Conservation (phyloP, 1,284 basidiomycete genomes). For the Trametes versicolor region DNA sequence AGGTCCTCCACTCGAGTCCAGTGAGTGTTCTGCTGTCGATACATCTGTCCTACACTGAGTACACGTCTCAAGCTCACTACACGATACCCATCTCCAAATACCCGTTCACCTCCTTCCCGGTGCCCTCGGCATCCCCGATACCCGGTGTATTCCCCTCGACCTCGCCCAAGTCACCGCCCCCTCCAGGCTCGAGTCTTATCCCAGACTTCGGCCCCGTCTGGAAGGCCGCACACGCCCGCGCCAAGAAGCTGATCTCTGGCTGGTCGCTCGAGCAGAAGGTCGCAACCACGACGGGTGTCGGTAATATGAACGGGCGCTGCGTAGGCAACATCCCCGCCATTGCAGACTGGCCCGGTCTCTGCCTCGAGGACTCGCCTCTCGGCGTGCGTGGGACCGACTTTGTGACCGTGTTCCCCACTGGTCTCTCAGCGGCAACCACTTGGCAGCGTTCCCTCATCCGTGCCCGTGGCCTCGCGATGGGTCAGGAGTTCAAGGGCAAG, state of each 20-base stretch:
- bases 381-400: slow-evolving; percentile 58
- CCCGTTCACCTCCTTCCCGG: slow-evolving; percentile 45
- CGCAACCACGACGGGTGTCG: slow-evolving; percentile 51
- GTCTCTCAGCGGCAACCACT: slow-evolving; percentile 65
- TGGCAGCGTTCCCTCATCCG: slow-evolving; percentile 76
- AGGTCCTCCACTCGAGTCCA: slow-evolving; percentile 25
- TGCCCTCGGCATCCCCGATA: slow-evolving; percentile 43
- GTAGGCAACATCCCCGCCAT: slow-evolving; percentile 54
- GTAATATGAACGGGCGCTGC: slow-evolving; percentile 56
- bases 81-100: slow-evolving; percentile 33
- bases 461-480: slow-evolving; percentile 78
- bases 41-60: neutral
- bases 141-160: slow-evolving; percentile 42
- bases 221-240: slow-evolving; percentile 50
- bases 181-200: slow-evolving; percentile 43
- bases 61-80: slow-evolving; percentile 25
- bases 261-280: slow-evolving; percentile 55
- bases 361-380: slow-evolving; percentile 68
- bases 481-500: slow-evolving; percentile 80
- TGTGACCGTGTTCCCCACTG: slow-evolving; percentile 68
- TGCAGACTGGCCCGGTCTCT: slow-evolving; percentile 65
- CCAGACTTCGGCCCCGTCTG: slow-evolving; percentile 57
- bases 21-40: slow-evolving; percentile 12
- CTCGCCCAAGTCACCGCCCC: slow-evolving; percentile 43
- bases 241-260: slow-evolving; percentile 46